phyloP scores from a whole-genome alignment of 306 rosid species.

The Amphicarpaea edgeworthii region DNA sequence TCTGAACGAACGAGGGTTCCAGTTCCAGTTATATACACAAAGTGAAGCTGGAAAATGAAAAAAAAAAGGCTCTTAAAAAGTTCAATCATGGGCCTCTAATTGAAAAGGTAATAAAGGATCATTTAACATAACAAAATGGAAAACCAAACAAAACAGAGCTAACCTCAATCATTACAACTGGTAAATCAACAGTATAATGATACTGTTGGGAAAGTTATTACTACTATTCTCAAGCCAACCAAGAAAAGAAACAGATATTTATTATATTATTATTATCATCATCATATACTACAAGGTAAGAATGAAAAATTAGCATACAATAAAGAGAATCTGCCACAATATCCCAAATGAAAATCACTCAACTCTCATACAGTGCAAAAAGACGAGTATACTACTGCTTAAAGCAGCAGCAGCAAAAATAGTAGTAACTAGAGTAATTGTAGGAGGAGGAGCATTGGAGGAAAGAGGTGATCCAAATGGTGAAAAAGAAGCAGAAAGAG shows the following conservation, averaged over 20 bases:
- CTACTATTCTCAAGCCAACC: conserved; percentile 39
- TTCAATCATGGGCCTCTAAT: conserved; percentile 46
- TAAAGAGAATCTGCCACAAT: conserved; percentile 40
- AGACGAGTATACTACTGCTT: conserved; percentile 51
- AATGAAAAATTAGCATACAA: conserved; percentile 51
- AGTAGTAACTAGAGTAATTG: conserved; percentile 39
- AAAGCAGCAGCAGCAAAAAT: conserved; percentile 57
- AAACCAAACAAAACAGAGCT: conserved; percentile 6
- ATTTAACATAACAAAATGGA: conserved; percentile 21
- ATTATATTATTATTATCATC: conserved; percentile 39
- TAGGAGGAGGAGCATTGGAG: conserved; percentile 52
- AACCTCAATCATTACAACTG: conserved; percentile 35
- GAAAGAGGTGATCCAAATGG: conserved; percentile 69
- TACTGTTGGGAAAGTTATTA: conserved; percentile 14
- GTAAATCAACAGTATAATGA: conserved; percentile 42
- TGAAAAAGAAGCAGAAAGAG: conserved; percentile 64
- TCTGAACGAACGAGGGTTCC: conserved; percentile 7
- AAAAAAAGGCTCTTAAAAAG: conserved; percentile 45
- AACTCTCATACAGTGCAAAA: conserved; percentile 52
- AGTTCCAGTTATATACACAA: conserved; percentile 44
- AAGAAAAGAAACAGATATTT: conserved; percentile 37
- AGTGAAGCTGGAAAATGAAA: conserved; percentile 39
- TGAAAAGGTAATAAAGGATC: conserved; percentile 43
- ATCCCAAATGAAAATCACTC: conserved; percentile 45
- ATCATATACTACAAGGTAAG: conserved; percentile 46